Evolutionary conservation across 2,329 filamentous ascomycete genomes (phyloP), one percentile per base, ranked within the genome.

Genomic region (Hypoxylon sp.): DNA sequence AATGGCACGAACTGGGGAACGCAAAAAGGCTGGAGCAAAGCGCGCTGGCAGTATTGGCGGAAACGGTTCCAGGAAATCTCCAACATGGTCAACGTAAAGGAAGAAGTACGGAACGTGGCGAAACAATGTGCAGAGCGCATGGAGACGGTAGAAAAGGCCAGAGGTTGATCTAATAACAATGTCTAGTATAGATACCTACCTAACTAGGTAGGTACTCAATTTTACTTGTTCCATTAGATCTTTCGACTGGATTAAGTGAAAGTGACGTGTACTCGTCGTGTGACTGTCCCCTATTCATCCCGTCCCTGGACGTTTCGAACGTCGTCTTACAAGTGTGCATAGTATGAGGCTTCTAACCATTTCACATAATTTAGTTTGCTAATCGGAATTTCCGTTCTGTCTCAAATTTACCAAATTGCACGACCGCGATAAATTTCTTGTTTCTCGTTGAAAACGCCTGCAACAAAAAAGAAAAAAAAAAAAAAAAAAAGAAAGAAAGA

Each of bases 11-110:
- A 56, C 16, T 67, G 56, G 45, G 60, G 60, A 6, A 26, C 26
- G 14, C 55, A 61, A 22, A 67, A 61, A 33, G 60, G 60, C 18
- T 67, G 64, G 64, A 64, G 55, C 24, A 49, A 50, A 42, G 54
- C 36, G 14, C 64, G 64, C 11, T 67, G 64, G 64, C 42, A 54
- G 7, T 64, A 52, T 38, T 67, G 64, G 64, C 59, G 50, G 11
- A 64, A 61, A 22, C 33, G 46, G 24, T 64, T 67, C n/a, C 33
- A 32, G 14, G 64, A 67, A 14, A 61, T 64, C 18, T 56, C 60
- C 9, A 46, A 46, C 1, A 40, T 44, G 45, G 8, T 16, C 8
- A 52, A 57, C 44, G 20, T 49, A 7, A 55, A 53, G n/a, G 46
- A 53, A 28, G 52, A 30, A 2, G 36, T 44, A 11, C 56, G 49